Percentiles rank a stretch among this genome's conserved stretches.
phyloP scores from a whole-genome alignment of 441 rosid species.

The Breynia disticha region DNA sequence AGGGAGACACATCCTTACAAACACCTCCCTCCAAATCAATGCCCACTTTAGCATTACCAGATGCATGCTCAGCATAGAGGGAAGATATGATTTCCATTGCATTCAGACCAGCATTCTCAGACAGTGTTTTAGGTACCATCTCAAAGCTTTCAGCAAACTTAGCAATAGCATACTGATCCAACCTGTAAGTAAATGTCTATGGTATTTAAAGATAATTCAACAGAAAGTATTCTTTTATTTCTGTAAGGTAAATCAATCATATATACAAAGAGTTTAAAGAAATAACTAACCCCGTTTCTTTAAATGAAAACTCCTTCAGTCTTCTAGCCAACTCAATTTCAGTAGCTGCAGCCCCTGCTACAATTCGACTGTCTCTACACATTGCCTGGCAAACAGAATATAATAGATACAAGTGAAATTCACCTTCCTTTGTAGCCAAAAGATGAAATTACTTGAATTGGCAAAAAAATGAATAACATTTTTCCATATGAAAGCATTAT shows the following conservation, averaged over 20 bases:
- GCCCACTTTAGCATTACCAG: slow-evolving; percentile 83
- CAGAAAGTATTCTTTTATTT: neutral
- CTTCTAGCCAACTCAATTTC: slow-evolving; percentile 96
- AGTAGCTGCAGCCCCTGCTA: slow-evolving; percentile 99
- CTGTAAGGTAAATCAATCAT: slow-evolving; percentile 1
- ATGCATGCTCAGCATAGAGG: slow-evolving; percentile 84
- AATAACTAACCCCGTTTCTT: slow-evolving; percentile 76
- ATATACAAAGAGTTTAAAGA: slow-evolving; percentile 6
- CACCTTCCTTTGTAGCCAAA: neutral
- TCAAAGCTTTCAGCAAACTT: slow-evolving; percentile 98
- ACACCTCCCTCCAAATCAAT: slow-evolving; percentile 81
- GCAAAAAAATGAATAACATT: neutral
- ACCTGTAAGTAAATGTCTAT: slow-evolving; percentile 38
- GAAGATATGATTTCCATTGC: slow-evolving; percentile 95
- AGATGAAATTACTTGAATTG: neutral
- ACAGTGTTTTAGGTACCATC: slow-evolving; percentile 90
- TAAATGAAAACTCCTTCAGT: slow-evolving; percentile 82
- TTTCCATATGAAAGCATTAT: too few relatives aligned
- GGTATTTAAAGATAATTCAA: slow-evolving; percentile 1
- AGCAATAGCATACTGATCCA: slow-evolving; percentile 95
- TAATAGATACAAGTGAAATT: neutral
- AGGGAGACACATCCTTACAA: slow-evolving; percentile 63
- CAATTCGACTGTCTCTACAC: slow-evolving; percentile 93
- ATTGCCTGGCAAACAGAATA: slow-evolving; percentile 52
- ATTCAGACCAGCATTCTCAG: slow-evolving; percentile 97